Evolutionary conservation across 2,329 filamentous ascomycete genomes (phyloP).

Genomic region (Talaromyces sp.): DNA sequence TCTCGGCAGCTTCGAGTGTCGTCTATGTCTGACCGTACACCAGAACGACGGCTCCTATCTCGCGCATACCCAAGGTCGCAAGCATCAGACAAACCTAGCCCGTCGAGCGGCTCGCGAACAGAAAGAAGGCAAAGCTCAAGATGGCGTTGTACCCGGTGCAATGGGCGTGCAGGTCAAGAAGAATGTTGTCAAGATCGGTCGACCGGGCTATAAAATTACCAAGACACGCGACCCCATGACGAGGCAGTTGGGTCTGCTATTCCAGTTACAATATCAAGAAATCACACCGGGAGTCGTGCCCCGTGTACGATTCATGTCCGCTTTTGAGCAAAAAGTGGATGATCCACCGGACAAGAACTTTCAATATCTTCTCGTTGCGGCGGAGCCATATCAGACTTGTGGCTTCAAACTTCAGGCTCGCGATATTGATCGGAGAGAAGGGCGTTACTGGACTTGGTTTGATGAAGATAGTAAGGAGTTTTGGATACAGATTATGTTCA

Average conservation of each 20-base stretch:
- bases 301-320: constrained; percentile 93
- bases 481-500: constrained; percentile 96
- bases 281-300: constrained; percentile 72
- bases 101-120: constrained; percentile 93
- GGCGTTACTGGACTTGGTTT: constrained; percentile 89
- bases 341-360: constrained; percentile 86
- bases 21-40: constrained; percentile 93
- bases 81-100: constrained; percentile 97
- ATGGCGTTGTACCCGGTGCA: constrained; percentile 65
- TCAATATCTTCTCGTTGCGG: constrained; percentile 91
- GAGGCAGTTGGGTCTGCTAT: constrained; percentile 84
- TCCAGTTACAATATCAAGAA: constrained; percentile 94
- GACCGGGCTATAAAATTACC: constrained; percentile 96
- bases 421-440: constrained; percentile 86
- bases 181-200: constrained; percentile 90
- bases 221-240: constrained; percentile 89
- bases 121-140: constrained; percentile 70
- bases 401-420: constrained; percentile 92
- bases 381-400: constrained; percentile 97
- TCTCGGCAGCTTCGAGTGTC: constrained; percentile 95
- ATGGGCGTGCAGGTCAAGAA: constrained; percentile 75
- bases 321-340: constrained; percentile 92
- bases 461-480: constrained; percentile 95
- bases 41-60: constrained; percentile 99
- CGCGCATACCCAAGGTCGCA: constrained; percentile 95